Conservation (phyloP, 345 rosid genomes). For the Sonneratia alba region DNA sequence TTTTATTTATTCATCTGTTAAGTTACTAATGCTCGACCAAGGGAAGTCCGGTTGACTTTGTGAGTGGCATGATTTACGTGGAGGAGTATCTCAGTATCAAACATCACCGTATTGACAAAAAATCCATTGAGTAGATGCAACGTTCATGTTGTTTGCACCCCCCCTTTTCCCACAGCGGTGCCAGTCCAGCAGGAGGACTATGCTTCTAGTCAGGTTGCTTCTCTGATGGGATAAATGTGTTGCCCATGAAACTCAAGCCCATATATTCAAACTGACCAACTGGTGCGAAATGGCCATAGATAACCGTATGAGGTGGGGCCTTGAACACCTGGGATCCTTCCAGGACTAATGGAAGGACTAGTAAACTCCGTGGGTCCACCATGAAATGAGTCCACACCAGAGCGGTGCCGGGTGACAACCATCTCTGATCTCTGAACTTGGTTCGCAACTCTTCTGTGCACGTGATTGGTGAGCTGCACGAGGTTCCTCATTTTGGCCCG, state of each 20-base stretch:
- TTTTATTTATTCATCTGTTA: neutral
- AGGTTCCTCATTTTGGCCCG: constrained; percentile 79
- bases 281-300: constrained; percentile 96
- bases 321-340: constrained; percentile 79
- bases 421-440: constrained; percentile 46
- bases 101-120: too few relatives aligned
- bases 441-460: constrained; percentile 55
- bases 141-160: constrained; percentile 44
- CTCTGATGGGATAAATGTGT: constrained; percentile 80
- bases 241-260: constrained; percentile 93
- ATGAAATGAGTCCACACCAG: constrained; percentile 87
- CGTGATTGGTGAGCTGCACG: constrained; percentile 57
- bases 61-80: too few relatives aligned
- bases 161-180: constrained; percentile 55
- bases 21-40: neutral
- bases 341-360: constrained; percentile 80
- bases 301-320: constrained; percentile 91
- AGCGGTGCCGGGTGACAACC: constrained; percentile 66
- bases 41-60: neutral
- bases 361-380: constrained; percentile 81
- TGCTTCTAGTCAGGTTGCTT: constrained; percentile 96
- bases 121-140: constrained; percentile 45
- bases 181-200: constrained; percentile 43
- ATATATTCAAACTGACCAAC: constrained; percentile 93
- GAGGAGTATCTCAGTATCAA: too few relatives aligned